These are phyloP conservation scores for Knoxdaviesia capensis DNA, from an alignment of 2,329 filamentous ascomycete species.

Conservation along the genomic window DNA sequence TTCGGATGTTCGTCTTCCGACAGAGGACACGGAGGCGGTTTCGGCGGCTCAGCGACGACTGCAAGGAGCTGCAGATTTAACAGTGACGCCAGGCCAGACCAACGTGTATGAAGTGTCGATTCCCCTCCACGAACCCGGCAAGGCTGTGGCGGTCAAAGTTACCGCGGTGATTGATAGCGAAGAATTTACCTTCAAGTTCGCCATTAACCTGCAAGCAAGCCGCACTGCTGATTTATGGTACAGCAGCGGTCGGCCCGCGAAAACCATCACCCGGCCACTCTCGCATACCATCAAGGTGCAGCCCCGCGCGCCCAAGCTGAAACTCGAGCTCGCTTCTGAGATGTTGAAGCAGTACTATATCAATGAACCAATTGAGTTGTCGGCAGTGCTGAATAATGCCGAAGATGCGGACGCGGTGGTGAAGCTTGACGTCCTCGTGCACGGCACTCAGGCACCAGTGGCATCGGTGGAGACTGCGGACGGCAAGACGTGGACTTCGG, in stretches of 20 bases:
- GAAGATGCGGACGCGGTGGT: slow-evolving; percentile 64
- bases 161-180: slow-evolving; percentile 42
- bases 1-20: too few species aligned
- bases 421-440: slow-evolving; percentile 45
- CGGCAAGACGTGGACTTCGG: too few species aligned
- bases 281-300: slow-evolving; percentile 47
- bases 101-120: slow-evolving; percentile 53
- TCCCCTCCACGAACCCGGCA: slow-evolving; percentile 64
- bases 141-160: slow-evolving; percentile 44
- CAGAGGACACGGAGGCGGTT: slow-evolving; percentile 7
- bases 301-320: slow-evolving; percentile 82
- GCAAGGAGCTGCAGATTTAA: slow-evolving; percentile 2
- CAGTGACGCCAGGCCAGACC: slow-evolving; percentile 35
- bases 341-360: slow-evolving; percentile 56
- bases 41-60: slow-evolving; percentile 7
- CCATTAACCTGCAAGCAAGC: slow-evolving; percentile 28
- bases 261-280: slow-evolving; percentile 25
- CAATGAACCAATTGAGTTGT: slow-evolving; percentile 52
- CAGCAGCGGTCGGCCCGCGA: slow-evolving; percentile 19
- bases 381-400: slow-evolving; percentile 55
- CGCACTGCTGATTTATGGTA: slow-evolving; percentile 29
- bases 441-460: too few species aligned
- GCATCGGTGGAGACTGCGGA: too few species aligned
- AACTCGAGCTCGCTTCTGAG: slow-evolving; percentile 43
- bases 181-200: slow-evolving; percentile 47